Conservation (phyloP, 75 land plant species). For the Selaginella moellendorffii region DNA sequence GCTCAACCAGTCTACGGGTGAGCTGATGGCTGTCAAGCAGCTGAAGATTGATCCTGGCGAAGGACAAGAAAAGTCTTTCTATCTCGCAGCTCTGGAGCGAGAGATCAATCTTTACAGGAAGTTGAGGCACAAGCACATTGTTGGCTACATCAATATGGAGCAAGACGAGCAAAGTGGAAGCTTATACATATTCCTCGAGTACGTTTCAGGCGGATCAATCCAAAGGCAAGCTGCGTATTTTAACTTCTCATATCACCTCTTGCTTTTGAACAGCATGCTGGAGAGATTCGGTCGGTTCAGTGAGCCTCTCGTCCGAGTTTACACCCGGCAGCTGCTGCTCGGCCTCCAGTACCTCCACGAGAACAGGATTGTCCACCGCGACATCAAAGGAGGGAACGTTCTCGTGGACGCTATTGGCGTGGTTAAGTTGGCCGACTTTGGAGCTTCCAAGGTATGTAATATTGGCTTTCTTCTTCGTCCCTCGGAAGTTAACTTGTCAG, state of each 20-base stretch:
- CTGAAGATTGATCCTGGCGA: conserved; percentile 17
- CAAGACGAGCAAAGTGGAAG: conserved; percentile 19
- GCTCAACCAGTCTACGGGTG: conserved; percentile 29
- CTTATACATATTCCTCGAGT: conserved; percentile 29
- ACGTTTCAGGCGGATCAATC: conserved; percentile 36
- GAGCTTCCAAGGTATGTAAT: conserved; percentile 35
- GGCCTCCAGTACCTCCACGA: conserved; percentile 30
- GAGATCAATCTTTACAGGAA: conserved; percentile 27
- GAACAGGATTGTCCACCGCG: conserved; percentile 32
- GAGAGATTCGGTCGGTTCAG: conserved; percentile 31
- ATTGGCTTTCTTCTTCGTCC: too few species aligned
- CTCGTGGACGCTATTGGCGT: conserved; percentile 27
- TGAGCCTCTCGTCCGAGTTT: conserved; percentile 25
- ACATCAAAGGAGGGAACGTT: conserved; percentile 33
- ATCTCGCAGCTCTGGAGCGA: conserved; percentile 22
- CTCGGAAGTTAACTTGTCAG: too few species aligned
- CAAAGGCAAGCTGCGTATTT: conserved; percentile 20
- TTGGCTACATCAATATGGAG: conserved; percentile 37
- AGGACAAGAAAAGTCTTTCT: conserved; percentile 21
- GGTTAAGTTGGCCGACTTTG: conserved; percentile 30
- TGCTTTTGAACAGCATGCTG: conserved; percentile 22
- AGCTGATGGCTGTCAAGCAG: conserved; percentile 36
- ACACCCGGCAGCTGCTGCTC: conserved; percentile 27
- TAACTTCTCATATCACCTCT: neutral
- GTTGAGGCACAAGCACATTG: conserved; percentile 32